phyloP scores from a whole-genome alignment of 805 yeast genomes.

The Suhomyces pyralidae region DNA sequence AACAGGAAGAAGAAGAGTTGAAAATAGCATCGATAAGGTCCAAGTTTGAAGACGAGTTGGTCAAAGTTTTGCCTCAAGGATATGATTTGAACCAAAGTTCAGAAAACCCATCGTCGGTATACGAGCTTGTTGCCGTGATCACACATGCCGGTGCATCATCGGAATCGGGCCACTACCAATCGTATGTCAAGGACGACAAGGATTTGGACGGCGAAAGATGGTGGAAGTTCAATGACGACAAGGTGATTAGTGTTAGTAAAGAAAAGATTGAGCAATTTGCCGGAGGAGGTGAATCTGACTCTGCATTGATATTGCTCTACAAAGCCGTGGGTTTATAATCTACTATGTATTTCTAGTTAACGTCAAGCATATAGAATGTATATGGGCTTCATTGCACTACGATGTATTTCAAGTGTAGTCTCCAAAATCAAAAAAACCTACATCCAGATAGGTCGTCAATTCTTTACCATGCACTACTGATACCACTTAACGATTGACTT shows the following conservation, averaged over 20 bases:
- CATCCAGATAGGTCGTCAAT: no score
- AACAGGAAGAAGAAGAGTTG: slow-evolving; percentile 51
- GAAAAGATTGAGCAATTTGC: slow-evolving; percentile 82
- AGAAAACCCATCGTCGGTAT: slow-evolving; percentile 84
- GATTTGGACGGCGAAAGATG: slow-evolving; percentile 70
- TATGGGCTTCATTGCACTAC: no score
- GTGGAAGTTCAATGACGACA: slow-evolving; percentile 96
- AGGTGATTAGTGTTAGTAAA: slow-evolving; percentile 70
- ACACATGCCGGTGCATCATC: slow-evolving; percentile 96
- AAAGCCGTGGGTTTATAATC: slow-evolving; percentile 65
- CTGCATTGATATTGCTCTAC: slow-evolving; percentile 86
- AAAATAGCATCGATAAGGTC: slow-evolving; percentile 46
- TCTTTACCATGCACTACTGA: no score
- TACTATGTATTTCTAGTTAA: neutral
- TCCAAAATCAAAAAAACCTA: no score
- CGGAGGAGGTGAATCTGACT: slow-evolving; percentile 98
- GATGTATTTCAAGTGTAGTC: no score
- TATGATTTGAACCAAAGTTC: slow-evolving; percentile 40
- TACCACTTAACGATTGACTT: no score
- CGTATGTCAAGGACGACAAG: slow-evolving; percentile 70
- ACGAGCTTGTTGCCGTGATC: slow-evolving; percentile 76
- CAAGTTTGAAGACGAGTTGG: slow-evolving; percentile 51
- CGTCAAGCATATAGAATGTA: neutral
- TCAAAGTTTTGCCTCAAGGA: slow-evolving; percentile 40
- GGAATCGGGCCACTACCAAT: slow-evolving; percentile 96